phyloP scores from a whole-genome alignment of 371 early-diverging fungal genomes.

The Actinomortierella ambigua region DNA sequence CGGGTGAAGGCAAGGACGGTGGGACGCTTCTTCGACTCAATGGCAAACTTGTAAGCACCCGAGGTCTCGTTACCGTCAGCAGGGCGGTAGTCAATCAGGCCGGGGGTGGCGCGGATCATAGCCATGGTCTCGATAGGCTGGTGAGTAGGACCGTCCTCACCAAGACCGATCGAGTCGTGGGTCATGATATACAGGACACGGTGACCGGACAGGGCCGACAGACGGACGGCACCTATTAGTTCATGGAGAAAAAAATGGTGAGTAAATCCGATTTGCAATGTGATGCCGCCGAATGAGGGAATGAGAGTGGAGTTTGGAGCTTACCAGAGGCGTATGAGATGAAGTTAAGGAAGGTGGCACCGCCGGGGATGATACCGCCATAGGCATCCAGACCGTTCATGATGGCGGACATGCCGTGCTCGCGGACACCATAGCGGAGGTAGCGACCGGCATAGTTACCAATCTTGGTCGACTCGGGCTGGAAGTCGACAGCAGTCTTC shows the following conservation, averaged over 20 bases:
- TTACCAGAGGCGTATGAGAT: slow-evolving; percentile 66
- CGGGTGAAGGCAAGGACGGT: slow-evolving; percentile 93
- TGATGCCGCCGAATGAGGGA: slow-evolving; percentile 7
- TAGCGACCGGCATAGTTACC: slow-evolving; percentile 91
- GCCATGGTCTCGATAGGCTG: slow-evolving; percentile 99
- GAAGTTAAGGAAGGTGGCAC: slow-evolving; percentile 98
- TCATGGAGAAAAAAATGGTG: slow-evolving; percentile 59
- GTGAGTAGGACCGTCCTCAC: slow-evolving; percentile 99
- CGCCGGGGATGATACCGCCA: slow-evolving; percentile 90
- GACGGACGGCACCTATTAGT: slow-evolving; percentile 82
- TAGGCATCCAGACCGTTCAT: slow-evolving; percentile 96
- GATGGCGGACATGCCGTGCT: slow-evolving; percentile 98
- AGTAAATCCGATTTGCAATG: slow-evolving; percentile 5
- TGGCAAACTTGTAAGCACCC: slow-evolving; percentile 87
- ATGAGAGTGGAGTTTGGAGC: background rate
- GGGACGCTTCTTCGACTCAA: slow-evolving; percentile 75
- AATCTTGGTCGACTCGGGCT: slow-evolving; percentile 69
- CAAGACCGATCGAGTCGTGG: slow-evolving; percentile 94
- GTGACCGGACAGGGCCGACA: slow-evolving; percentile 88
- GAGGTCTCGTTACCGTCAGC: slow-evolving; percentile 98
- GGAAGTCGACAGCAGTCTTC: slow-evolving; percentile 95
- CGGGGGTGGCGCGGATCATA: slow-evolving; percentile 94
- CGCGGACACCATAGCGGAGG: slow-evolving; percentile 98
- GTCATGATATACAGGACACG: slow-evolving; percentile 98
- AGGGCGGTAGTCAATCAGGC: slow-evolving; percentile 89